Base-by-base conservation (phyloP, 2,329 filamentous ascomycete species). In the Neoscytalidium dimidiatum region DNA sequence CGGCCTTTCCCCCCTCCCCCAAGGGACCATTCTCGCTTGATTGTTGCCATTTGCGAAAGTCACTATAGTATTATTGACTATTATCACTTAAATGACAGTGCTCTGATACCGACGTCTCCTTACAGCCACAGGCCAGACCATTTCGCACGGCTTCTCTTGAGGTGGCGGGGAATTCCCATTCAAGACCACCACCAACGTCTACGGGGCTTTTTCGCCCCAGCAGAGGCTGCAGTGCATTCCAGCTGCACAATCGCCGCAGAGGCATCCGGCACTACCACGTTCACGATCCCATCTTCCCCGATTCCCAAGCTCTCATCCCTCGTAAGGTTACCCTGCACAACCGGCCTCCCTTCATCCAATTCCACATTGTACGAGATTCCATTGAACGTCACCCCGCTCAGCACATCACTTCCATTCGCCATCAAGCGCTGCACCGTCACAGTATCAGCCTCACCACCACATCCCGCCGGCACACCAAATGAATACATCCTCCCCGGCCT, bases 331-430 rank as follows among this genome's bases (percentile, higher is more conserved):
- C 66, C 64, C 73, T 88, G 68, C 64, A 80, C 72, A 35, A 87
- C 84, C 2, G 86, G 85, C 71, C 72, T 76, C 0, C 86, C 87
- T 3, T 78, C 68, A 11, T 83, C 80, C 57, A 89, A 74, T 73
- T 89, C 86, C 65, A 83, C 83, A 69, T 89, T 86, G 68, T 87
- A 90, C 67, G 84, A 89, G 71, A 78, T 81, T 1, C 86, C 87
- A 72, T 89, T 85, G 77, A 83, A 89, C 0, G 85, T 84, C 48
- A 89, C 83, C 0, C 86, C 87, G 0, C 83, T 84, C 23, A 88
- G 82, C 8, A 87, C 86, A 75, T 90, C 86, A 67, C 85, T 88
- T 0, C 88, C 87, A 72, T 88, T 88, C 1, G 88, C 87, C 56
- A 79, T 71, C 33, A 90, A 73, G 28, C 86, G 75, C 70, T 85